A percentile compares a stretch with the other conserved stretches of the same genome.
Evolutionary conservation across 2,329 filamentous ascomycete species (phyloP).

Genomic region (Fusarium subtropicale): DNA sequence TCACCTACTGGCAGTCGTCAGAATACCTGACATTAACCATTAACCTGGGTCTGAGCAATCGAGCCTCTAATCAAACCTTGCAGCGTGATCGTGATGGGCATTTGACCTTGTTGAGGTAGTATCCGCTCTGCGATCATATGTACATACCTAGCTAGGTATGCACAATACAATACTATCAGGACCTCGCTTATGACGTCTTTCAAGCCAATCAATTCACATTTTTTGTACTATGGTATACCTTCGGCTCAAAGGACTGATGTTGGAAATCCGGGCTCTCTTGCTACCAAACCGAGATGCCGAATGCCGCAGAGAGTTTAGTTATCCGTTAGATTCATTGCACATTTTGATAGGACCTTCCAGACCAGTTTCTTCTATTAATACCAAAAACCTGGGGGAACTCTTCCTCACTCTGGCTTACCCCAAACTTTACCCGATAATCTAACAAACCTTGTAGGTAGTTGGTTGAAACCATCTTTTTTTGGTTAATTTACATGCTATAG

Average conservation of each 20-base stretch:
- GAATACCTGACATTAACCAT: neutral
- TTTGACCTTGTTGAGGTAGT: slow-evolving; percentile 4
- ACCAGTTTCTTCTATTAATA: slow-evolving; percentile 1
- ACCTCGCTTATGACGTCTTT: slow-evolving; percentile 25
- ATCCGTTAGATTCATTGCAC: neutral
- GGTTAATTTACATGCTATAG: neutral
- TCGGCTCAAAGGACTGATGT: slow-evolving; percentile 44
- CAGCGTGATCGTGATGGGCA: slow-evolving; percentile 34
- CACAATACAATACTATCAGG: neutral
- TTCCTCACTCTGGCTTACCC: slow-evolving; percentile 29
- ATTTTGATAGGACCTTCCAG: neutral
- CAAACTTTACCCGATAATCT: neutral
- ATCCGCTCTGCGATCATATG: neutral
- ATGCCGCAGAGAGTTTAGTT: slow-evolving; percentile 13
- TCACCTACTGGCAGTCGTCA: slow-evolving; percentile 12
- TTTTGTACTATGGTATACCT: slow-evolving; percentile 2
- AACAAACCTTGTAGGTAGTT: neutral
- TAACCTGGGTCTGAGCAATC: neutral
- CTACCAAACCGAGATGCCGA: slow-evolving; percentile 58
- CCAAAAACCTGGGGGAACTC: slow-evolving; percentile 28
- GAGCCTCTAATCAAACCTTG: slow-evolving; percentile 19
- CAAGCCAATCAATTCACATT: neutral
- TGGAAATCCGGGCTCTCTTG: neutral
- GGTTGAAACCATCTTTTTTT: neutral
- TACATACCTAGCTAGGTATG: neutral